phyloP scores from a whole-genome alignment of 2,329 filamentous ascomycete species.

The Beauveria varroae region DNA sequence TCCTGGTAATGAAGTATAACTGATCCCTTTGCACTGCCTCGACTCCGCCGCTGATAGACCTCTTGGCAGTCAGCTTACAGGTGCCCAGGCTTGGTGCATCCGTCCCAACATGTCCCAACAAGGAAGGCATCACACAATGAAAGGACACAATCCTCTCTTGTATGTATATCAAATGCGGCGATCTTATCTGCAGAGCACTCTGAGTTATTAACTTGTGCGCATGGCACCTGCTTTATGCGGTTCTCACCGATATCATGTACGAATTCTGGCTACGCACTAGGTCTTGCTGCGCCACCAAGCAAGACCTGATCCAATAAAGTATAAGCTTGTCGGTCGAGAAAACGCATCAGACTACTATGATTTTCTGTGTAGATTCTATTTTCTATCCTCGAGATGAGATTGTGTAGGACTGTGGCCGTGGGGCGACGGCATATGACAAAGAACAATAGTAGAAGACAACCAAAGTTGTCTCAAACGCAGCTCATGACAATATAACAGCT shows the following conservation, averaged over 20 bases:
- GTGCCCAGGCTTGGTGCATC: background rate
- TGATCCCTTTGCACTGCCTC: background rate
- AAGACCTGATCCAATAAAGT: background rate
- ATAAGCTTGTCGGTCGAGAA: background rate
- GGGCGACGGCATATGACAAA: background rate
- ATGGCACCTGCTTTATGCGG: background rate
- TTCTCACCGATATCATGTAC: background rate
- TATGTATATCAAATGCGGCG: no score
- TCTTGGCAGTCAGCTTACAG: slow-evolving; percentile 6
- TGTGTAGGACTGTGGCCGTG: background rate
- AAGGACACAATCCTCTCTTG: background rate
- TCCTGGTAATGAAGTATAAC: no score
- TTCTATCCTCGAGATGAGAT: background rate
- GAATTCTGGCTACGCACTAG: background rate
- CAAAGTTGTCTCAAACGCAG: background rate
- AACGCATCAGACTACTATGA: no score
- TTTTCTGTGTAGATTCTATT: background rate
- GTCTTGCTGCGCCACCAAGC: background rate
- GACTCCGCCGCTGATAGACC: background rate
- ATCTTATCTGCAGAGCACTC: no score
- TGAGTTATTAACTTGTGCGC: background rate
- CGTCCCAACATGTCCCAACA: background rate
- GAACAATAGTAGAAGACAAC: background rate
- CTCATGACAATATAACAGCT: background rate
- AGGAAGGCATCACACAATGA: background rate